A percentile compares a stretch with the other conserved stretches of the same genome.
Evolutionary conservation across 441 rosid species (phyloP).

Genomic region (Arabidopsis hybrid): DNA sequence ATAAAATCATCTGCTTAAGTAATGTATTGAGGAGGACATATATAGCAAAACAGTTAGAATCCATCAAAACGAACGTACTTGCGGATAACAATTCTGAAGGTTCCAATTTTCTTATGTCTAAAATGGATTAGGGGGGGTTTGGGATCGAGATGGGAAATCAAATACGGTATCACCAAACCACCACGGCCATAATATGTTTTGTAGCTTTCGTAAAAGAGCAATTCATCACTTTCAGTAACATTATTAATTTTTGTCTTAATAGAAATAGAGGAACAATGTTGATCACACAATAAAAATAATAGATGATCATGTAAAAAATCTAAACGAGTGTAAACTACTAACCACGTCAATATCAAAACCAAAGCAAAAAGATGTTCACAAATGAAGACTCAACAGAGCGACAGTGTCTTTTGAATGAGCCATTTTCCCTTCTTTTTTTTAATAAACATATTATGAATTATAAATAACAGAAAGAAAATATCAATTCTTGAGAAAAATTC

Average conservation of each 20-base stretch:
- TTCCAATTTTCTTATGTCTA: no score
- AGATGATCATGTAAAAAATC: background rate
- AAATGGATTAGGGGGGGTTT: background rate
- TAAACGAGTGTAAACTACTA: slow-evolving; percentile 11
- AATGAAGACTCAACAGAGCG: background rate
- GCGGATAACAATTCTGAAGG: background rate
- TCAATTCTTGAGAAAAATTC: background rate
- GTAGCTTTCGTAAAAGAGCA: slow-evolving; percentile 31
- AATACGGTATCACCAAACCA: background rate
- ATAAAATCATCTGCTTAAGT: background rate
- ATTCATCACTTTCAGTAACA: slow-evolving; percentile 29
- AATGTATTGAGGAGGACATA: background rate
- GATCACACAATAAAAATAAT: background rate
- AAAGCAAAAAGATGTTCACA: slow-evolving; percentile 16
- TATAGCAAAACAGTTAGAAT: background rate
- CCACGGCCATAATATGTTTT: background rate
- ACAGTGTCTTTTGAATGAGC: slow-evolving; percentile 16
- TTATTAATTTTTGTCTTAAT: slow-evolving; percentile 1
- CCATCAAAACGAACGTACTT: background rate
- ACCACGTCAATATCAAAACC: slow-evolving; percentile 19
- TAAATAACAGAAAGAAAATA: background rate
- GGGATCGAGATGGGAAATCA: background rate
- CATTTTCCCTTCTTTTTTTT: background rate
- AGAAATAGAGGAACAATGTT: background rate
- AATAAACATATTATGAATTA: no score